These are phyloP conservation scores for Dothistroma septosporum DNA, from an alignment of 2,329 filamentous ascomycete species.

Conservation along the genomic window DNA sequence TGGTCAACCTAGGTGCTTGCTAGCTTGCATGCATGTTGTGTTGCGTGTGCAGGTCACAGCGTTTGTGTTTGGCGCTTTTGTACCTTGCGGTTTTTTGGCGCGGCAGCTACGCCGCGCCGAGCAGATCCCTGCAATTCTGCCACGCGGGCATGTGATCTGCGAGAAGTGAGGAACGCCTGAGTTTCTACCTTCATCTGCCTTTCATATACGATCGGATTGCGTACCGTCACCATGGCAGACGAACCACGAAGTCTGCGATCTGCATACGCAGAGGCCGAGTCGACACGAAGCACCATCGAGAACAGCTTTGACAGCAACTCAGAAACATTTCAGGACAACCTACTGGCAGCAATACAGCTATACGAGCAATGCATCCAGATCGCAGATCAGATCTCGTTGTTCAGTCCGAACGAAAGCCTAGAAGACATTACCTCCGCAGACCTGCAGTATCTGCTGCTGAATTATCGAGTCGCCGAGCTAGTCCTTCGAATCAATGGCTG, in stretches of 20 bases:
- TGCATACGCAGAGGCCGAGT: conserved; percentile 52
- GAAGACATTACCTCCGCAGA: conserved; percentile 85
- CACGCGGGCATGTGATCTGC: background rate
- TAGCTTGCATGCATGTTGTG: background rate
- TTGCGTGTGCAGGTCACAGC: background rate
- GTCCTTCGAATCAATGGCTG: conserved; percentile 61
- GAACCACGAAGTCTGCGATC: conserved; percentile 53
- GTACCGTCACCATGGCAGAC: conserved; percentile 37
- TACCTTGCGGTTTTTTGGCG: background rate
- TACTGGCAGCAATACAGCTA: conserved; percentile 62
- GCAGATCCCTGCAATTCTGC: background rate
- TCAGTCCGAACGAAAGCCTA: conserved; percentile 82
- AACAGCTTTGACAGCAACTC: conserved; percentile 61
- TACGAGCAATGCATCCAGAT: conserved; percentile 71
- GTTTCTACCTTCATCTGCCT: background rate
- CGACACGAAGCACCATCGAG: conserved; percentile 56
- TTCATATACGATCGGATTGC: background rate
- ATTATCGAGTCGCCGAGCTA: conserved; percentile 76
- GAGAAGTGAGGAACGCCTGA: background rate
- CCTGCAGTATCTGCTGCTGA: conserved; percentile 74
- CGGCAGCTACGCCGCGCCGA: background rate
- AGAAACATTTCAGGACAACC: conserved; percentile 61
- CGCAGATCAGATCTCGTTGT: conserved; percentile 69
- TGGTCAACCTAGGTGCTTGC: background rate
- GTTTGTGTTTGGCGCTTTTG: conserved; percentile 3